Conservation (phyloP, 2,329 filamentous ascomycete genomes). For the Hymenoscyphus occultus region DNA sequence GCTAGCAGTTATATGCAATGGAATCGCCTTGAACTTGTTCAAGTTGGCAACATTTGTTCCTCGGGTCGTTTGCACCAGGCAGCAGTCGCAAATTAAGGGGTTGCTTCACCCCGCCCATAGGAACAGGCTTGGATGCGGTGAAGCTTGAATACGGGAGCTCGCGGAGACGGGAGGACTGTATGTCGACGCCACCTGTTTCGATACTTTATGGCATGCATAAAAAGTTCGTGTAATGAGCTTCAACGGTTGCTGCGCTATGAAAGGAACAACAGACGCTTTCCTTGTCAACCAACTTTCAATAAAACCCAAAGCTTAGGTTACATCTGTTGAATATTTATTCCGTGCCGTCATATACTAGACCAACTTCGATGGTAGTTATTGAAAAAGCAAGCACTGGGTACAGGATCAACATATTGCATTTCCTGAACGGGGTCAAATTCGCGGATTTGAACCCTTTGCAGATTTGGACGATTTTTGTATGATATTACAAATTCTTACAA, state of each 20-base stretch:
- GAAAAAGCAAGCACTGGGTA: neutral
- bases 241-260: neutral
- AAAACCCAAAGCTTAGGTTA: neutral
- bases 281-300: neutral
- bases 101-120: neutral
- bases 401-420: neutral
- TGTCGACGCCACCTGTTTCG: neutral
- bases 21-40: too few species aligned
- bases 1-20: too few species aligned
- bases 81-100: neutral
- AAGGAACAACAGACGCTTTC: neutral
- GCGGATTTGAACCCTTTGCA: neutral
- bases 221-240: neutral
- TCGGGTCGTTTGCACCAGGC: too few species aligned
- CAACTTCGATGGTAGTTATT: neutral
- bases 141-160: neutral
- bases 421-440: neutral
- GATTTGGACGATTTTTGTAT: neutral
- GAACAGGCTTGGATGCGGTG: neutral
- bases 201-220: neutral
- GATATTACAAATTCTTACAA: neutral
- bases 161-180: neutral
- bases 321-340: neutral
- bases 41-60: too few species aligned
- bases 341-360: neutral